Evolutionary conservation across 768 basidiomycete genomes (phyloP).

Genomic region (Russula ochroleuca): DNA sequence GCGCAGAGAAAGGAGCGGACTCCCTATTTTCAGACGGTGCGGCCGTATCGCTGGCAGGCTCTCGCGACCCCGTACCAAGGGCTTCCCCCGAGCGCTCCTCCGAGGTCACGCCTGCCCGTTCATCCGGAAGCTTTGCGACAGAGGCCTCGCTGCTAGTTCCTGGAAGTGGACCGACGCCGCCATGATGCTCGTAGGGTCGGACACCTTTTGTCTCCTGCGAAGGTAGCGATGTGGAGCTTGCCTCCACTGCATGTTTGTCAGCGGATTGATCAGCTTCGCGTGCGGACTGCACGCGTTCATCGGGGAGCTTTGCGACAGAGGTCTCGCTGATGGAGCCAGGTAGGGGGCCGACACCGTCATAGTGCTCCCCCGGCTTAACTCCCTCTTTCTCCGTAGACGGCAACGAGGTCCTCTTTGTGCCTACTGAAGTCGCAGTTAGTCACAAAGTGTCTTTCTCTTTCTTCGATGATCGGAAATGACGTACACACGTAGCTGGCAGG

Average conservation of each 20-base stretch:
- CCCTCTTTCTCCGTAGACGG: conserved; percentile 38
- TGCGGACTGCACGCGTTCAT: conserved; percentile 37
- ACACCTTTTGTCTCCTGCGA: conserved; percentile 35
- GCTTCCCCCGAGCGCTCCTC: neutral
- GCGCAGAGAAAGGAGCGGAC: neutral
- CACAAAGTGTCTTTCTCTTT: neutral
- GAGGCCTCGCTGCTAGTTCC: conserved; percentile 42
- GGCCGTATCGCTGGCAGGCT: neutral
- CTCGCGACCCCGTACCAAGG: neutral
- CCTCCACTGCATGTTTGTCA: neutral
- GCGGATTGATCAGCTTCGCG: neutral
- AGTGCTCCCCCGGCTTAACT: conserved; percentile 34
- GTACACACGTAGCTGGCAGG: conserved; percentile 3
- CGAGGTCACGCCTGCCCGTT: conserved; percentile 22
- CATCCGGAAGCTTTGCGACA: conserved; percentile 48
- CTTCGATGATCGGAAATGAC: neutral
- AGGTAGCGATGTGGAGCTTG: conserved; percentile 32
- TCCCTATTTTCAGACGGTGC: neutral
- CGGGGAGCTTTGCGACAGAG: conserved; percentile 47
- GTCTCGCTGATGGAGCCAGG: conserved; percentile 45
- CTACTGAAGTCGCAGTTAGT: neutral
- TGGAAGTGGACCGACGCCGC: conserved; percentile 48
- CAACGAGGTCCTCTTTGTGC: conserved; percentile 30
- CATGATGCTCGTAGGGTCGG: conserved; percentile 33
- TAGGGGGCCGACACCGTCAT: conserved; percentile 46